These are phyloP conservation scores for Pseudotsuga menziesii DNA, from an alignment of 75 land plant species.

Conservation along the genomic window DNA sequence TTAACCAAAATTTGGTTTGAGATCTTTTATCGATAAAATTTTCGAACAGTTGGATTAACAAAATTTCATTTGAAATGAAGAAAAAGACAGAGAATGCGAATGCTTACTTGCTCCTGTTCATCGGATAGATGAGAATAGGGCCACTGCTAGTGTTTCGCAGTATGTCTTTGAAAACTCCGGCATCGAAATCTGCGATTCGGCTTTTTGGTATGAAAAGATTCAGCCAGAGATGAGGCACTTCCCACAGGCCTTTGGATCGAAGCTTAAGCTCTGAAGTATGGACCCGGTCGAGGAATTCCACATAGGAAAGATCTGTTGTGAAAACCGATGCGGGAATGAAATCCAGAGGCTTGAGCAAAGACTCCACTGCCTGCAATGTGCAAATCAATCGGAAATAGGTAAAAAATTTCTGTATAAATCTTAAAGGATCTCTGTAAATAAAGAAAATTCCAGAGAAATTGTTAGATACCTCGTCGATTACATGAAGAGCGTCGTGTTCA, in stretches of 20 bases:
- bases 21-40: too few species aligned
- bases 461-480: slow-evolving; percentile 48
- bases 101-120: slow-evolving; percentile 83
- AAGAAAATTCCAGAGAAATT: neutral
- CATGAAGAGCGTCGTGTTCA: slow-evolving; percentile 22
- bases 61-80: neutral
- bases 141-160: slow-evolving; percentile 62
- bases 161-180: slow-evolving; percentile 65
- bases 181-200: slow-evolving; percentile 60
- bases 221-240: slow-evolving; percentile 92
- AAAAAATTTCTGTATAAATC: neutral
- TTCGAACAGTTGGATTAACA: neutral
- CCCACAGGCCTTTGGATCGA: slow-evolving; percentile 78
- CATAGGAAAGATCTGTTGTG: slow-evolving; percentile 61
- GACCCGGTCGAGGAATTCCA: slow-evolving; percentile 85
- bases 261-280: slow-evolving; percentile 76
- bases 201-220: slow-evolving; percentile 79
- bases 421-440: neutral
- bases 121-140: slow-evolving; percentile 83
- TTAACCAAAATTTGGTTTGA: too few species aligned
- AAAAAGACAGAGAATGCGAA: neutral
- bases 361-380: slow-evolving; percentile 50
- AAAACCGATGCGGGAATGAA: slow-evolving; percentile 63
- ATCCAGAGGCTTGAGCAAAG: slow-evolving; percentile 39
- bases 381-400: neutral